Evolutionary conservation across 331 rosid species (phyloP).

Genomic region (Ulmus americana): DNA sequence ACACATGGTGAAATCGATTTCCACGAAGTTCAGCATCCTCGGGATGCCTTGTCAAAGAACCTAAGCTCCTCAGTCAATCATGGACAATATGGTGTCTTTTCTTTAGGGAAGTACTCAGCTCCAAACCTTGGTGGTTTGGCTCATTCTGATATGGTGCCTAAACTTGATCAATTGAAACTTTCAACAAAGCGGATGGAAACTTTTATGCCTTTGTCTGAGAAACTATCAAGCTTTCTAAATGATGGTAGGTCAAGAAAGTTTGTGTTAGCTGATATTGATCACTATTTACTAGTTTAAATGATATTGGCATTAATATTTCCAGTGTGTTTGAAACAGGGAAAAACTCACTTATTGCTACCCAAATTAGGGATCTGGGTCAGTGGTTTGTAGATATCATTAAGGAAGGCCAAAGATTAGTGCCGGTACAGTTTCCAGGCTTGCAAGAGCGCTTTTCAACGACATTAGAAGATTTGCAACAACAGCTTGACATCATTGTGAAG

Average conservation of each 20-base stretch:
- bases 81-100: slow-evolving; percentile 16
- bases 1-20: slow-evolving; percentile 24
- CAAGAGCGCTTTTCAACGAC: slow-evolving; percentile 40
- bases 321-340: slow-evolving; percentile 26
- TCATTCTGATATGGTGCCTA: slow-evolving; percentile 22
- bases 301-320: slow-evolving; percentile 7
- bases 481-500: slow-evolving; percentile 37
- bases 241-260: slow-evolving; percentile 30
- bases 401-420: slow-evolving; percentile 37
- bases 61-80: slow-evolving; percentile 21
- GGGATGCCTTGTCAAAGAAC: slow-evolving; percentile 4
- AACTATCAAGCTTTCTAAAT: slow-evolving; percentile 27
- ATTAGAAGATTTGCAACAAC: slow-evolving; percentile 53
- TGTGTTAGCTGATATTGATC: slow-evolving; percentile 3
- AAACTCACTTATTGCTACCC: slow-evolving; percentile 26
- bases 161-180: slow-evolving; percentile 17
- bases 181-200: slow-evolving; percentile 23
- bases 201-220: slow-evolving; percentile 28
- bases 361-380: slow-evolving; percentile 31
- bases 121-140: slow-evolving; percentile 22
- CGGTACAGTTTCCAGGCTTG: slow-evolving; percentile 35
- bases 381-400: slow-evolving; percentile 35
- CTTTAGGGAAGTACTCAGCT: slow-evolving; percentile 4
- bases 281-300: slow-evolving; percentile 10
- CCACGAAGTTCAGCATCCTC: slow-evolving; percentile 21